phyloP scores from a whole-genome alignment of 805 yeast species.

The Metschnikowia lunata region DNA sequence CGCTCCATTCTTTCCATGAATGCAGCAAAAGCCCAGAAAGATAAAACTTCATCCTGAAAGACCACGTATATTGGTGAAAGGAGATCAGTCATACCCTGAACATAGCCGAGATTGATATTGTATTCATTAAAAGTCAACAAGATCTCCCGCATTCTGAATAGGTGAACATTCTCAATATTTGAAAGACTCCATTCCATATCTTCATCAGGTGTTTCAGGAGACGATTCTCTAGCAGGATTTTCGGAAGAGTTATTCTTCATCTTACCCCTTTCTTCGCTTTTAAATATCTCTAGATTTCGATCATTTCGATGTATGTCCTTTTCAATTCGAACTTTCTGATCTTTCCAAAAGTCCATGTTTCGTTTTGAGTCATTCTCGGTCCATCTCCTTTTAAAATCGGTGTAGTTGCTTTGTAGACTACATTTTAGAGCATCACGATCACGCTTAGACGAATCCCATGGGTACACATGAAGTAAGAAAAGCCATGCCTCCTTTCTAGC shows the following conservation, averaged over 20 bases:
- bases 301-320: constrained; percentile 94
- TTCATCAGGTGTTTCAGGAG: constrained; percentile 33
- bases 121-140: constrained; percentile 81
- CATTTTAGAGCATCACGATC: constrained; percentile 60
- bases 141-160: constrained; percentile 68
- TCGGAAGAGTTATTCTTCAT: background rate
- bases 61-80: constrained; percentile 75
- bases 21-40: constrained; percentile 85
- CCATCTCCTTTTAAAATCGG: constrained; percentile 70
- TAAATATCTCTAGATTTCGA: constrained; percentile 64
- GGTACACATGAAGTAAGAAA: constrained; percentile 74
- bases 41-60: constrained; percentile 63
- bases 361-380: constrained; percentile 47
- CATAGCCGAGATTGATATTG: constrained; percentile 83
- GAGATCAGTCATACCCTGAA: constrained; percentile 96
- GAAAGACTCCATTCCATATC: constrained; percentile 55
- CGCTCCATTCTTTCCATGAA: constrained; percentile 96
- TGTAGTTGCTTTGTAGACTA: constrained; percentile 57
- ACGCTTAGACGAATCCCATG: constrained; percentile 76
- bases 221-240: constrained; percentile 16
- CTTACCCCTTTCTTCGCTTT: constrained; percentile 36
- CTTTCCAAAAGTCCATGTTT: constrained; percentile 68
- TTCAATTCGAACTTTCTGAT: constrained; percentile 84
- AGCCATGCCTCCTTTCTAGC: constrained; percentile 80
- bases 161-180: constrained; percentile 70